A percentile compares a stretch with the other conserved stretches of the same genome.
Conservation (phyloP, 106 monocot species). For the Dendrobium catenatum region DNA sequence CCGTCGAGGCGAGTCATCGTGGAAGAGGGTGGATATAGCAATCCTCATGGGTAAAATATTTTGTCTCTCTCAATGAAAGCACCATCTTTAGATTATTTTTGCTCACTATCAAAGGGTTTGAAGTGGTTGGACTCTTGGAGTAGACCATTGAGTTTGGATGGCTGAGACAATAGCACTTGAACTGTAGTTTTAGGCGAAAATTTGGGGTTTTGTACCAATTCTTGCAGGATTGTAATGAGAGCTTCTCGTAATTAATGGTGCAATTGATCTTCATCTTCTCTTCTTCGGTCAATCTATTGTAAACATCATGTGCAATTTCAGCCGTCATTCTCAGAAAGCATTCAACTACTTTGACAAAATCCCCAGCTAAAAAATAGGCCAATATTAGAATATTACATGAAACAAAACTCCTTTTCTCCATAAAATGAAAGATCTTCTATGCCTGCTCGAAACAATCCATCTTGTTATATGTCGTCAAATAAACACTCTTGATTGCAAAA, state of each 20-base stretch:
- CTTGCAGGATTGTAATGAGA: constrained; percentile 38
- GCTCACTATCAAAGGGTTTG: background rate
- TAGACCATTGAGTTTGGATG: constrained; percentile 65
- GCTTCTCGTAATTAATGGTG: too few species aligned
- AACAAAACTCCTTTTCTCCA: constrained; percentile 23
- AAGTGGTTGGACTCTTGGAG: constrained; percentile 27
- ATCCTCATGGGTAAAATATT: too few species aligned
- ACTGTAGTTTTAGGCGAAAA: constrained; percentile 70
- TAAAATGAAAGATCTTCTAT: constrained; percentile 21
- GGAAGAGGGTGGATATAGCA: too few species aligned
- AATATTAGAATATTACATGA: constrained; percentile 64
- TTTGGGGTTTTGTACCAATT: constrained; percentile 55
- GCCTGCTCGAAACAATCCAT: constrained; percentile 14
- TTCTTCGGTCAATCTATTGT: too few species aligned
- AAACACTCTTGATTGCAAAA: constrained; percentile 42
- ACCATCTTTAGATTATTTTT: constrained; percentile 7
- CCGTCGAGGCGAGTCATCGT: too few species aligned
- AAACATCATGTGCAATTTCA: background rate
- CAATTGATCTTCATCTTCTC: too few species aligned
- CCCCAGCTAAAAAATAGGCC: constrained; percentile 20
- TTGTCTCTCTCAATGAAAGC: too few species aligned
- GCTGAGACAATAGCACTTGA: constrained; percentile 60
- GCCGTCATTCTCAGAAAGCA: constrained; percentile 27
- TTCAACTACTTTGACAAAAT: constrained; percentile 15
- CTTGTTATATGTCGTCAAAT: constrained; percentile 32